Percentiles rank a stretch among this genome's conserved stretches.
Conservation (phyloP, 2,329 filamentous ascomycete genomes). For the Hypoxylon sp. region DNA sequence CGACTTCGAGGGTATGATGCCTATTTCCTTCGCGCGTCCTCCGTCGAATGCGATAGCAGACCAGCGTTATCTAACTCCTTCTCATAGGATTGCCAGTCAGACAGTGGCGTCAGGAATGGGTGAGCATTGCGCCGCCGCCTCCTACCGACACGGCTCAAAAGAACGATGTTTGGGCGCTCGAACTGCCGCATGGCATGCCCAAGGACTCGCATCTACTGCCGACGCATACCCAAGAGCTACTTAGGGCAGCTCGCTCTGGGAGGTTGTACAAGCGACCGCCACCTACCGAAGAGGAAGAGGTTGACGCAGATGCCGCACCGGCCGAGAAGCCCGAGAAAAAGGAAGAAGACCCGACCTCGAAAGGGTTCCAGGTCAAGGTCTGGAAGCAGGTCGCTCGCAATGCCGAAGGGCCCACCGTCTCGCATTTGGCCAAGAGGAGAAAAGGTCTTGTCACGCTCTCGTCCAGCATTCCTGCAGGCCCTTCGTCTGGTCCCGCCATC, state of each 20-base stretch:
- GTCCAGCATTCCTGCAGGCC: slow-evolving; percentile 57
- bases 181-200: slow-evolving; percentile 82
- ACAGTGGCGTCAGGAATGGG: slow-evolving; percentile 81
- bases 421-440: slow-evolving; percentile 67
- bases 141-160: slow-evolving; percentile 69
- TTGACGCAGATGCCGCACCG: slow-evolving; percentile 55
- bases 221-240: slow-evolving; percentile 80
- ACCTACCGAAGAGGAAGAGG: slow-evolving; percentile 67
- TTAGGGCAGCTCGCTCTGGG: slow-evolving; percentile 81
- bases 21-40: not conserved
- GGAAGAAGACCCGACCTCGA: slow-evolving; percentile 65
- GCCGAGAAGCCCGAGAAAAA: slow-evolving; percentile 66
- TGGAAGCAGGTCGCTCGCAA: slow-evolving; percentile 71
- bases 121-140: slow-evolving; percentile 71
- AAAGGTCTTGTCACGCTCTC: slow-evolving; percentile 67
- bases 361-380: slow-evolving; percentile 63
- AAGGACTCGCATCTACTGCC: slow-evolving; percentile 82
- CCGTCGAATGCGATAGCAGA: not conserved
- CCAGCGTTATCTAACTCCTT: not conserved
- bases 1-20: slow-evolving; percentile 63
- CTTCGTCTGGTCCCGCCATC: slow-evolving; percentile 63
- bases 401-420: slow-evolving; percentile 59
- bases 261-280: slow-evolving; percentile 76
- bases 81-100: slow-evolving; percentile 79
- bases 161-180: slow-evolving; percentile 75